These are phyloP conservation scores for Cordyceps javanica DNA, from an alignment of 2,329 filamentous ascomycete species.

Conservation along the genomic window DNA sequence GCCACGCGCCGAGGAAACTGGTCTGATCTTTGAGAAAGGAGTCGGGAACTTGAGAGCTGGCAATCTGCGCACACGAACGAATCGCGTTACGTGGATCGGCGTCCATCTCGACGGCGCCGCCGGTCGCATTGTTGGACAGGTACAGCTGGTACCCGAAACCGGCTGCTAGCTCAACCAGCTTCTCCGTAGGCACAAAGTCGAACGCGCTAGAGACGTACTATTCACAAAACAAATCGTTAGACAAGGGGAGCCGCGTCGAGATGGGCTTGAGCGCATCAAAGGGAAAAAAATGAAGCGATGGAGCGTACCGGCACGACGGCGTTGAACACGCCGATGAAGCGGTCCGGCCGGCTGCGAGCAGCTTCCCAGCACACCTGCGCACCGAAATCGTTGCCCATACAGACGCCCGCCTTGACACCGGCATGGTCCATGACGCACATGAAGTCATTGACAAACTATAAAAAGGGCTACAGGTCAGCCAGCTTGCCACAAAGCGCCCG, in stretches of 20 bases:
- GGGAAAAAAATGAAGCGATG: too few species aligned
- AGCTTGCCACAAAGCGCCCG: too few species aligned
- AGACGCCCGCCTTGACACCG: constrained; percentile 5
- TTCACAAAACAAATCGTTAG: neutral
- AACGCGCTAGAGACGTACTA: constrained; percentile 4
- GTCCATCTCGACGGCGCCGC: constrained; percentile 9
- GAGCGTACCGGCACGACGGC: constrained; percentile 7
- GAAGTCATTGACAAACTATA: constrained; percentile 11
- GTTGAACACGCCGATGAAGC: constrained; percentile 14
- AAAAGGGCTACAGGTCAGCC: neutral
- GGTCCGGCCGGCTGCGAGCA: constrained; percentile 9
- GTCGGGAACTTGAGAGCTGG: neutral
- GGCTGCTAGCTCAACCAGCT: constrained; percentile 10
- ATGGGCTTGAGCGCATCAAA: too few species aligned
- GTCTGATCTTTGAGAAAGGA: constrained; percentile 8
- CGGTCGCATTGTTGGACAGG: constrained; percentile 11
- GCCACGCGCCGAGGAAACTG: constrained; percentile 7
- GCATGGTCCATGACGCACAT: constrained; percentile 12
- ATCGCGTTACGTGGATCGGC: constrained; percentile 10
- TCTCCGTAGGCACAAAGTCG: constrained; percentile 6
- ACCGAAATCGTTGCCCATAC: constrained; percentile 14
- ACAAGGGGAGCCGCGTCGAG: neutral
- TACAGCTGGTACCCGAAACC: constrained; percentile 12
- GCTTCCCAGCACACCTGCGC: constrained; percentile 14
- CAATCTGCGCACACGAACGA: constrained; percentile 8